phyloP scores from a whole-genome alignment of 345 rosid genomes.

The Heritiera littoralis region DNA sequence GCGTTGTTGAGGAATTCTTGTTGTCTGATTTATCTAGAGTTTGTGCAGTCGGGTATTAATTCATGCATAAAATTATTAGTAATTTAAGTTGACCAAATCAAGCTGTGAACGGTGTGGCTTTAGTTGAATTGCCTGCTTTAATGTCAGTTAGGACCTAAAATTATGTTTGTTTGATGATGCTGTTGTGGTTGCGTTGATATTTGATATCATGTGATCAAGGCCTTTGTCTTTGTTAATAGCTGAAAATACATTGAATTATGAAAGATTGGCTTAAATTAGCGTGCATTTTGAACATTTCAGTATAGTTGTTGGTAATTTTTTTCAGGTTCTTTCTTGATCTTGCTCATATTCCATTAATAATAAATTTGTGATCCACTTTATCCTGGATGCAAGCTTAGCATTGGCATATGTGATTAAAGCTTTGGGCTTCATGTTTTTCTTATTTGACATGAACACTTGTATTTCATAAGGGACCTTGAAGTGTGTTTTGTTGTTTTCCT shows the following conservation, averaged over 20 bases:
- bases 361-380: neutral
- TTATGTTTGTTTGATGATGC: neutral
- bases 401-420: neutral
- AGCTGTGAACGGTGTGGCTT: neutral
- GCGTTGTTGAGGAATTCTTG: neutral
- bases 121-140: neutral
- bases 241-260: neutral
- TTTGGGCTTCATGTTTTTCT: neutral
- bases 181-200: neutral
- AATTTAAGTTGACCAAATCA: neutral
- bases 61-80: neutral
- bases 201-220: neutral
- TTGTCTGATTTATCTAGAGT: neutral
- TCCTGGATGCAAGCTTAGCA: neutral
- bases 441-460: neutral
- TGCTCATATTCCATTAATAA: neutral
- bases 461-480: neutral
- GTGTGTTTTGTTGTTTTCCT: neutral
- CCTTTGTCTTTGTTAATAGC: neutral
- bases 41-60: neutral
- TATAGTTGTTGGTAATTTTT: neutral
- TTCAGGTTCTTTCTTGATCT: neutral
- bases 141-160: neutral
- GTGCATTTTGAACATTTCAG: constrained; percentile 3
- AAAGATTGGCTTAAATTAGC: neutral